These are phyloP conservation scores for Dendrobium chrysotoxum DNA, from an alignment of 106 monocot genomes.

Conservation along the genomic window DNA sequence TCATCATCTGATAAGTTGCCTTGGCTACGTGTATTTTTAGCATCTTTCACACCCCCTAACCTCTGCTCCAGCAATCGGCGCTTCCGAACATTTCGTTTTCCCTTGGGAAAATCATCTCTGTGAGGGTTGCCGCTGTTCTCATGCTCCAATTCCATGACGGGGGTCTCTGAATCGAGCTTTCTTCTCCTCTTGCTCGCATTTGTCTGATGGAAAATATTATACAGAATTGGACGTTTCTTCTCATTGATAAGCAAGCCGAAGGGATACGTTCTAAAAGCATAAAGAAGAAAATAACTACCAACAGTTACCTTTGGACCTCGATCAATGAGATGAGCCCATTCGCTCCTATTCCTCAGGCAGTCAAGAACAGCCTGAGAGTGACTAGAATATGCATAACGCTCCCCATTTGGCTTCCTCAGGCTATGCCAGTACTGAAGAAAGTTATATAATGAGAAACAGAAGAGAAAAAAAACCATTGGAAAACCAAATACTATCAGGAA, in stretches of 20 bases:
- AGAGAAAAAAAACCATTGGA: neutral
- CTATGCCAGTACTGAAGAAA: conserved; percentile 67
- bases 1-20: conserved; percentile 31
- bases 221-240: too few relatives aligned
- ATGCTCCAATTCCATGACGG: conserved; percentile 19
- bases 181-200: conserved; percentile 54
- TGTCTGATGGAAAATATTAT: conserved; percentile 33
- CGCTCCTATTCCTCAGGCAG: conserved; percentile 65
- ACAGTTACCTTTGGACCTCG: conserved; percentile 57
- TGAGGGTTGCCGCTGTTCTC: conserved; percentile 30
- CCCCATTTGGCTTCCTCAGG: conserved; percentile 77
- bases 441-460: conserved; percentile 3
- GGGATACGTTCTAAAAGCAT: neutral
- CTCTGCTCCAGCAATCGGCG: conserved; percentile 31
- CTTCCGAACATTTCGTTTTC: conserved; percentile 51
- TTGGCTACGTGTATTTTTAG: conserved; percentile 20
- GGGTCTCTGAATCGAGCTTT: conserved; percentile 21
- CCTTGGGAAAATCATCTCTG: conserved; percentile 48
- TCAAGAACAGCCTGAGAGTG: conserved; percentile 79
- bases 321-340: conserved; percentile 90
- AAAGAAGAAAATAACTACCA: neutral
- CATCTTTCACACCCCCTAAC: conserved; percentile 18
- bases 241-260: neutral
- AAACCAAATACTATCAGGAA: neutral
- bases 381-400: conserved; percentile 73